These are phyloP conservation scores for Conringia planisiliqua DNA, from an alignment of 345 rosid species.

Conservation along the genomic window DNA sequence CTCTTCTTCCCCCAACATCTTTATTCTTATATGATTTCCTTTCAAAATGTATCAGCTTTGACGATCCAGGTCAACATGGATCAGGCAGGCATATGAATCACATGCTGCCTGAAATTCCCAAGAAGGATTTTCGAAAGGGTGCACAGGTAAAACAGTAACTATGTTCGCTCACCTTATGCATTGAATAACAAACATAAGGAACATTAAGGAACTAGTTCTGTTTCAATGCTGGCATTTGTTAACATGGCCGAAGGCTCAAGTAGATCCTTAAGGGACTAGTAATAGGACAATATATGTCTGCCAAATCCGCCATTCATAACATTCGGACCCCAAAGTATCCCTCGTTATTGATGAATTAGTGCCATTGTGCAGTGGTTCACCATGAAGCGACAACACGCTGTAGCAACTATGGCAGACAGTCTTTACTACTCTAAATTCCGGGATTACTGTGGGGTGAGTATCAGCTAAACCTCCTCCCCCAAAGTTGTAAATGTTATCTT, in stretches of 20 bases:
- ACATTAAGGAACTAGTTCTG: background rate
- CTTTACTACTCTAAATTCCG: constrained; percentile 92
- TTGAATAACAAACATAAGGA: background rate
- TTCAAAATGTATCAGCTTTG: constrained; percentile 59
- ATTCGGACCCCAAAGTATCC: background rate
- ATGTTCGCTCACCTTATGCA: background rate
- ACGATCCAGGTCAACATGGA: constrained; percentile 96
- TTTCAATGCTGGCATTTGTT: constrained; percentile 2
- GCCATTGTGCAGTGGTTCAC: constrained; percentile 86
- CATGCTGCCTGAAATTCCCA: constrained; percentile 86
- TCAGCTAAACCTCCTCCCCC: background rate
- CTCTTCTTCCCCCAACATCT: background rate
- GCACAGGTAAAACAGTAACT: constrained; percentile 64
- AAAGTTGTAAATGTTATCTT: background rate
- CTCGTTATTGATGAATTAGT: background rate
- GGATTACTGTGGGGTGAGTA: constrained; percentile 82
- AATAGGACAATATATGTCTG: background rate
- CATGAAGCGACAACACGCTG: constrained; percentile 92
- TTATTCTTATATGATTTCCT: background rate
- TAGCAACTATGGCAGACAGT: constrained; percentile 80
- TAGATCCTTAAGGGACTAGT: constrained; percentile 5
- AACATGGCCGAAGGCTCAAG: constrained; percentile 4
- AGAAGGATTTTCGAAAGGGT: constrained; percentile 89
- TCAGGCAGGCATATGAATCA: constrained; percentile 90
- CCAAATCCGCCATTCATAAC: background rate